phyloP scores from a whole-genome alignment of 192 early-diverging fungal genomes.

The Dissophora ornata region DNA sequence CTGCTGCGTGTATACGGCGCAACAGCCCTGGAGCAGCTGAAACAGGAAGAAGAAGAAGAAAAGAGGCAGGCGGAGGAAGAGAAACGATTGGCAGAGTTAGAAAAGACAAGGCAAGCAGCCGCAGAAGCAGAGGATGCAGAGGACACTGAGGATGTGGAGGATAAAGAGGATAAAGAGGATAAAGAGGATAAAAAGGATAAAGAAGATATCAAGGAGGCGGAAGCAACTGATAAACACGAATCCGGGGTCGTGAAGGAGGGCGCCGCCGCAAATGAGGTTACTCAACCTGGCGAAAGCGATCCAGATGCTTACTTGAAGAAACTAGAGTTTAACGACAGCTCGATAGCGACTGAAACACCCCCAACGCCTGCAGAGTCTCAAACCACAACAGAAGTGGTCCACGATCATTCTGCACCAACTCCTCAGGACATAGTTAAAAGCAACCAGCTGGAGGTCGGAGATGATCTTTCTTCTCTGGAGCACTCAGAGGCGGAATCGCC shows the following conservation, averaged over 20 bases:
- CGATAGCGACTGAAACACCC: not conserved
- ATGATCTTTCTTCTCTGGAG: not conserved
- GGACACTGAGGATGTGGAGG: constrained; percentile 33
- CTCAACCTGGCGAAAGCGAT: too few relatives aligned
- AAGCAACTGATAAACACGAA: not conserved
- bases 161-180: too few relatives aligned
- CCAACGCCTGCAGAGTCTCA: not conserved
- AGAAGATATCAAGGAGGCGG: too few relatives aligned
- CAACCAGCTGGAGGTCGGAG: not conserved
- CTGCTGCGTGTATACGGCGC: constrained; percentile 89
- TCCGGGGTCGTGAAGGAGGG: not conserved
- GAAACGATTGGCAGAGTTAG: constrained; percentile 39
- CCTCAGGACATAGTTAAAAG: not conserved
- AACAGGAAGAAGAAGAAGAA: constrained; percentile 66
- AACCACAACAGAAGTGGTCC: not conserved
- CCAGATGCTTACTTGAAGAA: too few relatives aligned
- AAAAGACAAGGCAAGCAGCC: constrained; percentile 41
- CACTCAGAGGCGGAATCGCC: not conserved
- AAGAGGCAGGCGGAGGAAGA: constrained; percentile 38
- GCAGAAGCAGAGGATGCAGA: constrained; percentile 38
- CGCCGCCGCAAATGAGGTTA: too few relatives aligned
- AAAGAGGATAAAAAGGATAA: too few relatives aligned
- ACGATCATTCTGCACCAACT: not conserved
- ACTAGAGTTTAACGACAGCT: too few relatives aligned
- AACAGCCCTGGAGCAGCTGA: constrained; percentile 92